Percentiles rank a stretch among this genome's conserved stretches.
Evolutionary conservation across 1,139 yeast species (phyloP).

Genomic region (Candida sanyaensis): DNA sequence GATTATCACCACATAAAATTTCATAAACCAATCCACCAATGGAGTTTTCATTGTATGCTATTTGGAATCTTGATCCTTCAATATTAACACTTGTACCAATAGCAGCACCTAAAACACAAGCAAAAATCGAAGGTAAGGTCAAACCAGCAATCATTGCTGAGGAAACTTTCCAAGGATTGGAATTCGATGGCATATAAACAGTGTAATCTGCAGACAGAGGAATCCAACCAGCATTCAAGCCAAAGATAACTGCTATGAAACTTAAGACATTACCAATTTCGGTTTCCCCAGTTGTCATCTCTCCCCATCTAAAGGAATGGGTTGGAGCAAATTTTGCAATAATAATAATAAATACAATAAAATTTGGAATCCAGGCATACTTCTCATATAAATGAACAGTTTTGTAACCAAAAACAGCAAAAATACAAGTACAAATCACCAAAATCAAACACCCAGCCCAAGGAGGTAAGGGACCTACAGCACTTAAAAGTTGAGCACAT

Average conservation of each 20-base stretch:
- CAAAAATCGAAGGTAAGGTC: slow-evolving; percentile 26
- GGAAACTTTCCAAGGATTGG: slow-evolving; percentile 27
- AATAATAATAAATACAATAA: slow-evolving; percentile 26
- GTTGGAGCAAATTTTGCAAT: slow-evolving; percentile 27
- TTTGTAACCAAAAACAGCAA: slow-evolving; percentile 32
- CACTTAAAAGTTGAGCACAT: slow-evolving; percentile 29
- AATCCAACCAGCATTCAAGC: slow-evolving; percentile 34
- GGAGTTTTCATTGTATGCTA: slow-evolving; percentile 22
- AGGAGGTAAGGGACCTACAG: slow-evolving; percentile 30
- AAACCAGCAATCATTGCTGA: slow-evolving; percentile 29
- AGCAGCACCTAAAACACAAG: slow-evolving; percentile 32
- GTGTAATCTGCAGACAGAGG: slow-evolving; percentile 34
- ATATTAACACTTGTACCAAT: slow-evolving; percentile 20
- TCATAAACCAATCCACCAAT: slow-evolving; percentile 33
- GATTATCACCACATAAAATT: slow-evolving; percentile 27
- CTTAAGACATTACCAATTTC: slow-evolving; percentile 36
- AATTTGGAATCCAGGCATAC: slow-evolving; percentile 31
- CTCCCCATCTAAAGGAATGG: slow-evolving; percentile 24
- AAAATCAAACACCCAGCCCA: slow-evolving; percentile 36
- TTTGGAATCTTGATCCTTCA: slow-evolving; percentile 20
- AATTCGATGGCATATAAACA: slow-evolving; percentile 28
- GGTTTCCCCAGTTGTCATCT: slow-evolving; percentile 39
- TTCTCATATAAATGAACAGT: slow-evolving; percentile 30
- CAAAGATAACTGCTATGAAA: slow-evolving; percentile 28
- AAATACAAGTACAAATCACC: slow-evolving; percentile 25